Evolutionary conservation across 2,329 filamentous ascomycete species (phyloP).

Genomic region (Pseudocercospora crystallina): DNA sequence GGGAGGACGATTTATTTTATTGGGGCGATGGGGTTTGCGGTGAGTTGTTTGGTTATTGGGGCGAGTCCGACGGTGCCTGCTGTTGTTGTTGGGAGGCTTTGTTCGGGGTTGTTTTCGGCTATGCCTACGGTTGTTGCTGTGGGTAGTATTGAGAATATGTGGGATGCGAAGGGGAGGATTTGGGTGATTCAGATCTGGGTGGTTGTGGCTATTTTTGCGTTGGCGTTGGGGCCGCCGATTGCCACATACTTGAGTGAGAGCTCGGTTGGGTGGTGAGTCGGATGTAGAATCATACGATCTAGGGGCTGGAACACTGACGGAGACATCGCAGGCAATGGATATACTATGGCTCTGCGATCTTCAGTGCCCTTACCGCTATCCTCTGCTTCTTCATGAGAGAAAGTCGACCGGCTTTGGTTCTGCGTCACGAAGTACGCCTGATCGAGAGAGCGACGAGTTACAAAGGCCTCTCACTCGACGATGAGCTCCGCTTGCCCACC

Average conservation of each 20-base stretch:
- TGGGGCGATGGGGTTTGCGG: constrained; percentile 35
- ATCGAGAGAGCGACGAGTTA: constrained; percentile 32
- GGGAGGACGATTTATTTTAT: constrained; percentile 37
- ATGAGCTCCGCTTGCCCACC: constrained; percentile 44
- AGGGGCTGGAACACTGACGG: not conserved
- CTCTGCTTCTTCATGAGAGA: constrained; percentile 43
- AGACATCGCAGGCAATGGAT: constrained; percentile 43
- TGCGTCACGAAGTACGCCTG: constrained; percentile 37
- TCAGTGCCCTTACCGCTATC: constrained; percentile 37
- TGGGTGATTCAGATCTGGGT: constrained; percentile 51
- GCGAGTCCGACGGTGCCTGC: constrained; percentile 38
- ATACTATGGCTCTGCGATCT: constrained; percentile 45
- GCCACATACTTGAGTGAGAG: constrained; percentile 30
- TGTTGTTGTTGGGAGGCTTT: constrained; percentile 44
- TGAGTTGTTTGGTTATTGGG: constrained; percentile 42
- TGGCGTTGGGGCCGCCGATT: constrained; percentile 47
- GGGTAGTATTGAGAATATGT: constrained; percentile 52
- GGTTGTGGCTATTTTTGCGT: constrained; percentile 43
- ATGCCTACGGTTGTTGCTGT: constrained; percentile 50
- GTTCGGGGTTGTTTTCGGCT: constrained; percentile 48
- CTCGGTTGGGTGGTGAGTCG: constrained; percentile 21
- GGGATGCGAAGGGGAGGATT: constrained; percentile 38
- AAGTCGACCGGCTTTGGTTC: constrained; percentile 46
- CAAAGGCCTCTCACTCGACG: constrained; percentile 33
- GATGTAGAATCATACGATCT: not conserved